phyloP scores from a whole-genome alignment of 2,329 filamentous ascomycete species.

The Rhynchosporium agropyri region DNA sequence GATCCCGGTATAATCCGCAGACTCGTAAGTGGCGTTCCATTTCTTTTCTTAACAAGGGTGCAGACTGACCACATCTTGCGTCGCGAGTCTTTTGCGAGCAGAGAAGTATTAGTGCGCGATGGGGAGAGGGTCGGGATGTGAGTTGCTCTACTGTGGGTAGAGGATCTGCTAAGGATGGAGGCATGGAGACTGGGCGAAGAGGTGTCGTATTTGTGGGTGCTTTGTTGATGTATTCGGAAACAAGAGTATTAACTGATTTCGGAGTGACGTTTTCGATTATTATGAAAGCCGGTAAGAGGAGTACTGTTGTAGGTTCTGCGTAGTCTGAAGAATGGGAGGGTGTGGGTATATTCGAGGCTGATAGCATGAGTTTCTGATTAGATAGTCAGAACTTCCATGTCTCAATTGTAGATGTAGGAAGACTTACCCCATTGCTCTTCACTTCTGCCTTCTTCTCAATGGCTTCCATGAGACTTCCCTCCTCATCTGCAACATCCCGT shows the following conservation, averaged over 20 bases:
- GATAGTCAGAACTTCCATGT: slow-evolving; percentile 18
- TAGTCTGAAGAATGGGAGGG: slow-evolving; percentile 67
- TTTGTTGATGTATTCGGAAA: slow-evolving; percentile 68
- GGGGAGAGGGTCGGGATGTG: slow-evolving; percentile 69
- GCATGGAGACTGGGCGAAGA: slow-evolving; percentile 62
- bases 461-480: slow-evolving; percentile 81
- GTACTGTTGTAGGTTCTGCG: slow-evolving; percentile 72
- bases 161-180: slow-evolving; percentile 41
- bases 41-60: slow-evolving; percentile 84
- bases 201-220: slow-evolving; percentile 72
- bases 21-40: slow-evolving; percentile 86
- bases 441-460: slow-evolving; percentile 57
- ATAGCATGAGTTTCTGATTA: slow-evolving; percentile 78
- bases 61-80: slow-evolving; percentile 90
- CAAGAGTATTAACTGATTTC: slow-evolving; percentile 68
- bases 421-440: slow-evolving; percentile 66
- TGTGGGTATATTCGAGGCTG: slow-evolving; percentile 86
- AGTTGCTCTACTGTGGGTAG: slow-evolving; percentile 47
- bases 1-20: slow-evolving; percentile 80
- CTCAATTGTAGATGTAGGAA: slow-evolving; percentile 28
- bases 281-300: slow-evolving; percentile 84
- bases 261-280: slow-evolving; percentile 84
- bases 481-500: slow-evolving; percentile 83
- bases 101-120: slow-evolving; percentile 84
- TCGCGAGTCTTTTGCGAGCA: slow-evolving; percentile 96